Conservation (phyloP, 805 yeast species). For the Wickerhamia fluorescens region DNA sequence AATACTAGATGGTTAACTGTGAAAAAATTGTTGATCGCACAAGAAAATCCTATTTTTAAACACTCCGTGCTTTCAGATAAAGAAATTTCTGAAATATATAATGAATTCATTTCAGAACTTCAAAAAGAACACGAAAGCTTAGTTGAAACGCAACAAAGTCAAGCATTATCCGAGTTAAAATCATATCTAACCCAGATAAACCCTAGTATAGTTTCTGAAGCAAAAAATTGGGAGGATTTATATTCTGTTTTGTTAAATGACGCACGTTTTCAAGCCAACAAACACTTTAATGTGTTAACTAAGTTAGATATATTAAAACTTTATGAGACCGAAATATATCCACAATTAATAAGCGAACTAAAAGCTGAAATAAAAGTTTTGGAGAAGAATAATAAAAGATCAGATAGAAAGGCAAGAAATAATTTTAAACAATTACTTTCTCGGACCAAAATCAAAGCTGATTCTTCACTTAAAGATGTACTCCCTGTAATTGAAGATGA, state of each 20-base stretch:
- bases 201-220: conserved; percentile 18
- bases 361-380: conserved; percentile 14
- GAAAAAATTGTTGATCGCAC: conserved; percentile 39
- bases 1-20: conserved; percentile 61
- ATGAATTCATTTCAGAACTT: conserved; percentile 40
- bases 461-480: conserved; percentile 54
- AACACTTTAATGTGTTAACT: conserved; percentile 44
- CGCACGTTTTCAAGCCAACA: conserved; percentile 50
- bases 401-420: conserved; percentile 63
- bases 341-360: conserved; percentile 15
- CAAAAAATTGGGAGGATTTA: conserved; percentile 33
- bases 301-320: conserved; percentile 54
- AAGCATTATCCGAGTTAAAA: conserved; percentile 48
- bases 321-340: conserved; percentile 36
- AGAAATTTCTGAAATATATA: conserved; percentile 49
- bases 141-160: conserved; percentile 24
- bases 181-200: conserved; percentile 40
- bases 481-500: conserved; percentile 46
- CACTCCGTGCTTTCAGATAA: conserved; percentile 53
- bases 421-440: conserved; percentile 44
- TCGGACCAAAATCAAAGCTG: conserved; percentile 39
- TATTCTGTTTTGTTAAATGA: conserved; percentile 33
- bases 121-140: conserved; percentile 20
- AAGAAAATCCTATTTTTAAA: conserved; percentile 60
- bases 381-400: conserved; percentile 38